Conservation (phyloP, 129 eudicot species). For the Flaveria ramosissima region DNA sequence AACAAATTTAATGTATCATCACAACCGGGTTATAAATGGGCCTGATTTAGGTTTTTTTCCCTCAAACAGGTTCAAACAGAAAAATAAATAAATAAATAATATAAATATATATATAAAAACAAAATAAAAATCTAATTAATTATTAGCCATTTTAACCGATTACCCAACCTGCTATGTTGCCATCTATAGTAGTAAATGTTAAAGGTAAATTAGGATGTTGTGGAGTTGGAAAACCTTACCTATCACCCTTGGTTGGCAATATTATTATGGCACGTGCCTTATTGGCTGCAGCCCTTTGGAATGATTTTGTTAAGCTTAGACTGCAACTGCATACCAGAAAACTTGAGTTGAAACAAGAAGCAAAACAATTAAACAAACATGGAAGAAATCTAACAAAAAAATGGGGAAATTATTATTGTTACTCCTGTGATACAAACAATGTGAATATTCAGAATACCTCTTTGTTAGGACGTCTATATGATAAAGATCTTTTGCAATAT, state of each 20-base stretch:
- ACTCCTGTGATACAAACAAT: slow-evolving; percentile 10
- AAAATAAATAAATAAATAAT: neutral
- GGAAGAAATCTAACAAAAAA: slow-evolving; percentile 7
- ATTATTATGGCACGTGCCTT: slow-evolving; percentile 94
- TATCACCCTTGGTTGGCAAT: slow-evolving; percentile 82
- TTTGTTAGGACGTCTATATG: slow-evolving; percentile 88
- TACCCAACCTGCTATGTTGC: neutral
- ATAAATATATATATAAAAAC: neutral
- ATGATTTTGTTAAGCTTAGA: slow-evolving; percentile 86
- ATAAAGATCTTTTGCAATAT: slow-evolving; percentile 76
- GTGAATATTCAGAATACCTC: slow-evolving; percentile 49
- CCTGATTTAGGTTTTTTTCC: neutral
- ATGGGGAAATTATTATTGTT: neutral
- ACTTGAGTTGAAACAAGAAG: slow-evolving; percentile 26
- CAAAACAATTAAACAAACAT: neutral
- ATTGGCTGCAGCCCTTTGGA: slow-evolving; percentile 94
- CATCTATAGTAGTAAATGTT: neutral
- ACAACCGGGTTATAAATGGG: neutral
- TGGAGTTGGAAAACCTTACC: slow-evolving; percentile 46
- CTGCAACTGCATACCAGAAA: slow-evolving; percentile 71
- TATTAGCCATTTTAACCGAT: neutral
- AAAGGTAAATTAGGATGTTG: neutral
- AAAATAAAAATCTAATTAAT: neutral
- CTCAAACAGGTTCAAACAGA: neutral
- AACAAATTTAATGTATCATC: neutral